Percentiles rank a stretch among this genome's conserved stretches.
phyloP scores from a whole-genome alignment of 768 basidiomycete genomes.

The Paxillus involutus region DNA sequence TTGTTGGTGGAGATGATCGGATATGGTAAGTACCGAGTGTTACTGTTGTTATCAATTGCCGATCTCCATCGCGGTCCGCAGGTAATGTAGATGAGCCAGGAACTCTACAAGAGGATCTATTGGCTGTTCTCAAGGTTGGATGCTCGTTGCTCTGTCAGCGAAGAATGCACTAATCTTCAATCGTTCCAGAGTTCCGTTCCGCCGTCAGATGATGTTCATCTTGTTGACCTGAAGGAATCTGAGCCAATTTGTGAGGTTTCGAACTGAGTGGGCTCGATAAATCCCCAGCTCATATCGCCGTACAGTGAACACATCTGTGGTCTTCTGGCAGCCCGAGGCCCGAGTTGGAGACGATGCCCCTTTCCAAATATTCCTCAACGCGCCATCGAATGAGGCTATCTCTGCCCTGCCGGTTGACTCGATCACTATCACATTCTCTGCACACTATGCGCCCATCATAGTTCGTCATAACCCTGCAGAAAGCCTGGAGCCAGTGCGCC shows the following conservation, averaged over 20 bases:
- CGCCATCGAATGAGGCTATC: constrained; percentile 49
- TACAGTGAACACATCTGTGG: constrained; percentile 61
- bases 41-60: background rate
- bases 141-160: background rate
- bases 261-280: background rate
- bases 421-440: constrained; percentile 60
- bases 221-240: constrained; percentile 63
- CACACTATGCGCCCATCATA: constrained; percentile 45
- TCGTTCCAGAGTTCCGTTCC: constrained; percentile 67
- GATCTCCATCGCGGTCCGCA: constrained; percentile 26
- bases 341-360: constrained; percentile 60
- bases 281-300: constrained; percentile 7
- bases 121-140: constrained; percentile 69
- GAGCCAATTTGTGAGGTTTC: constrained; percentile 58
- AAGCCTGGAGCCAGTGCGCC: constrained; percentile 13
- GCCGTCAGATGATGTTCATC: constrained; percentile 52
- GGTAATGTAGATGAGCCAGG: constrained; percentile 46
- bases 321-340: constrained; percentile 72
- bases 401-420: constrained; percentile 60
- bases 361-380: constrained; percentile 72
- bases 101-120: constrained; percentile 64
- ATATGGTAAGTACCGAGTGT: constrained; percentile 49
- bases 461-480: constrained; percentile 43
- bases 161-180: background rate
- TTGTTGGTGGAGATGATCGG: constrained; percentile 84